These are phyloP conservation scores for Scopulariopsis brevicaulis DNA, from an alignment of 2,329 filamentous ascomycete species.

Conservation along the genomic window DNA sequence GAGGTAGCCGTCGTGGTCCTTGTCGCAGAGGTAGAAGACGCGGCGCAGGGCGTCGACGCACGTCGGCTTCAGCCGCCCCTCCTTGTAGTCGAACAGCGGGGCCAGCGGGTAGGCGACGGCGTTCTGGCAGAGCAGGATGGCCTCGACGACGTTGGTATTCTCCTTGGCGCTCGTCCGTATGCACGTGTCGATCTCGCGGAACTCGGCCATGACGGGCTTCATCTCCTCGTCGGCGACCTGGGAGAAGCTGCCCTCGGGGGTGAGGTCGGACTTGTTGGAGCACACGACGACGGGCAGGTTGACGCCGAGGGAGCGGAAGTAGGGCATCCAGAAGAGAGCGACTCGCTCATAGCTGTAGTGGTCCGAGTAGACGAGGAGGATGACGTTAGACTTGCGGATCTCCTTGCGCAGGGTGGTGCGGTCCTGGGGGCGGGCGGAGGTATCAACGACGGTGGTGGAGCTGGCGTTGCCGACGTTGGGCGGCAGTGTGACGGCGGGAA, in stretches of 20 bases:
- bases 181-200: slow-evolving; percentile 97
- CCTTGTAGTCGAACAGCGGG: slow-evolving; percentile 93
- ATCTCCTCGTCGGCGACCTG: slow-evolving; percentile 95
- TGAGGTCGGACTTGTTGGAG: slow-evolving; percentile 92
- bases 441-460: slow-evolving; percentile 95
- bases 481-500: slow-evolving; percentile 91
- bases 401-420: slow-evolving; percentile 83
- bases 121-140: slow-evolving; percentile 97
- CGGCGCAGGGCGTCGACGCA: slow-evolving; percentile 77
- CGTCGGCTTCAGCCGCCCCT: slow-evolving; percentile 75
- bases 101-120: slow-evolving; percentile 96
- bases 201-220: slow-evolving; percentile 96
- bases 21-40: slow-evolving; percentile 93
- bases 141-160: slow-evolving; percentile 88
- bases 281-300: slow-evolving; percentile 96
- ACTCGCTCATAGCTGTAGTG: slow-evolving; percentile 98
- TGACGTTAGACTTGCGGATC: slow-evolving; percentile 93
- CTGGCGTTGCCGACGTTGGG: slow-evolving; percentile 81
- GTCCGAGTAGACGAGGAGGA: slow-evolving; percentile 92
- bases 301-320: slow-evolving; percentile 94
- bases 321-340: slow-evolving; percentile 96
- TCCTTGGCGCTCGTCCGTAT: slow-evolving; percentile 89
- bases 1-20: slow-evolving; percentile 87
- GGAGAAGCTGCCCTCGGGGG: slow-evolving; percentile 60
- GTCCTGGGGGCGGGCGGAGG: slow-evolving; percentile 88